phyloP scores from a whole-genome alignment of 208 protist genomes.

The Dictyostelium gargantuum region DNA sequence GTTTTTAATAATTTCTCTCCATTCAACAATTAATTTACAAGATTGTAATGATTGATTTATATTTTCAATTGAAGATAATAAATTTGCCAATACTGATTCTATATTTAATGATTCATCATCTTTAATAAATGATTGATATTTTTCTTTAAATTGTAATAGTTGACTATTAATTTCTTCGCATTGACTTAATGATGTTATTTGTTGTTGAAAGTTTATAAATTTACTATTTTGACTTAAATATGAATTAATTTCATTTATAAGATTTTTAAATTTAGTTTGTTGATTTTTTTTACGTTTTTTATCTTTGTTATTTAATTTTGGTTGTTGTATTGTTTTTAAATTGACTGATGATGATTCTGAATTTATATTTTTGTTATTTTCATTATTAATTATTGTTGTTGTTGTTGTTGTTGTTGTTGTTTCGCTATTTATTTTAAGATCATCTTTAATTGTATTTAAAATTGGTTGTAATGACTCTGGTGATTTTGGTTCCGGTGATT shows the following conservation, averaged over 20 bases:
- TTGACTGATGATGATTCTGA: too few species aligned
- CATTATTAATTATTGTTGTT: not conserved
- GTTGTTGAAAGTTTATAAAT: not conserved
- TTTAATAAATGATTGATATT: not conserved
- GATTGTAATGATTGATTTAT: not conserved
- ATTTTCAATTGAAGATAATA: not conserved
- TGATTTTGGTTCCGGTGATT: not conserved
- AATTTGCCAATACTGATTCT: not conserved
- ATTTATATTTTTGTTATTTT: too few species aligned
- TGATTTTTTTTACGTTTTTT: not conserved
- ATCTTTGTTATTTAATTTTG: not conserved
- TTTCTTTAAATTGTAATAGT: not conserved
- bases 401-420: not conserved
- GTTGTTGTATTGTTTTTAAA: not conserved
- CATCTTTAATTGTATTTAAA: not conserved
- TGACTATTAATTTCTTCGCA: not conserved
- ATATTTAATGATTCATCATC: not conserved
- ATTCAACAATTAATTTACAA: not conserved
- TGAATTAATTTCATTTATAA: not conserved
- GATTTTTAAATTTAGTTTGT: not conserved
- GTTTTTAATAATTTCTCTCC: conserved; percentile 1
- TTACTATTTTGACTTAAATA: conserved; percentile 7
- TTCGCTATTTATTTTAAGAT: not conserved
- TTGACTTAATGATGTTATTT: not conserved
- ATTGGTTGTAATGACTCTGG: too few species aligned